phyloP scores from a whole-genome alignment of 495 filamentous ascomycete species.

The Aspergillus indologenus region DNA sequence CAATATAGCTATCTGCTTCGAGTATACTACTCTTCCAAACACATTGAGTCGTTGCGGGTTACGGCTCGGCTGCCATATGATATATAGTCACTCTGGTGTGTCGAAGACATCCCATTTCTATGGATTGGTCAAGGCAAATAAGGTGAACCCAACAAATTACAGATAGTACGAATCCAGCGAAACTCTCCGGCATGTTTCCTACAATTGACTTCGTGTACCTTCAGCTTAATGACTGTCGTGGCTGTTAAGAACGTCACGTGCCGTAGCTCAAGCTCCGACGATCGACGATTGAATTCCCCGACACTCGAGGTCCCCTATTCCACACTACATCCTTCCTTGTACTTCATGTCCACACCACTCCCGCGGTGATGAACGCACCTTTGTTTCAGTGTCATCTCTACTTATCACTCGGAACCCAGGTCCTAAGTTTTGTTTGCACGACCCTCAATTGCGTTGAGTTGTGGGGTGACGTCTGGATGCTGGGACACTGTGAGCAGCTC shows the following conservation, averaged over 20 bases:
- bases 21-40: too few relatives aligned
- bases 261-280: background rate
- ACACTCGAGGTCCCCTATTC: background rate
- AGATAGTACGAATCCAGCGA: too few relatives aligned
- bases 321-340: background rate
- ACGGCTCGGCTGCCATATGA: background rate
- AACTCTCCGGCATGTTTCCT: too few relatives aligned
- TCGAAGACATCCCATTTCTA: too few relatives aligned
- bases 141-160: too few relatives aligned
- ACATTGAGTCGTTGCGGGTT: too few relatives aligned
- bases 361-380: background rate
- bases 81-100: background rate
- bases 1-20: too few relatives aligned
- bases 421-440: background rate
- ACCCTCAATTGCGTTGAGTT: background rate
- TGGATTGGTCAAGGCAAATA: too few relatives aligned
- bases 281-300: background rate
- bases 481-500: too few relatives aligned
- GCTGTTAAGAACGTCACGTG: too few relatives aligned
- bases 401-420: background rate
- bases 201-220: too few relatives aligned
- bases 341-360: background rate
- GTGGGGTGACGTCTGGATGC: background rate
- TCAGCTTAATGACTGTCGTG: too few relatives aligned
- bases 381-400: background rate